Evolutionary conservation across 345 rosid genomes (phyloP), one percentile per base, ranked within the genome.

Genomic region (Ceriops zippeliana): DNA sequence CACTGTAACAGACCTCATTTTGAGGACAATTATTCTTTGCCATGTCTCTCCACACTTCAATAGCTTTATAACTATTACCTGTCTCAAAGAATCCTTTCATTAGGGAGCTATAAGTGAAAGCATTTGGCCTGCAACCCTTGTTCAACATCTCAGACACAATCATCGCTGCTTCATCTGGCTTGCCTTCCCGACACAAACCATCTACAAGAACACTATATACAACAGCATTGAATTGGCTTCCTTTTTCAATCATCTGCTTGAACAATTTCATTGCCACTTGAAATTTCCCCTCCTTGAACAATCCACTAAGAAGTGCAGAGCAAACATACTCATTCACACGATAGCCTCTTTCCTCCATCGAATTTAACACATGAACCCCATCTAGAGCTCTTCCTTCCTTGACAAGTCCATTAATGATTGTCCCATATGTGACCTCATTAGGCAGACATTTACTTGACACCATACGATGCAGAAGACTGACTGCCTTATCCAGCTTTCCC

Each of bases 401-500:
- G 58, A 88, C 92, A 65, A 95, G 84, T 13, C 97, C 99, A 76
- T 90, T 85, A 74, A 91, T 79, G 2, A 91, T 80, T 0, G 92
- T 95, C 58, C 96, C 96, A 52, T 86, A 87, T 1, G 98, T 95
- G 66, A 95, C 85, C 74, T 80, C 90, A 81, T 87, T 90, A 17
- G 99, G 98, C 32, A 88, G 60, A 46, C 90, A 87, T 58, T 90
- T 88, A 66, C 78, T 75, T 5, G 81, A 76, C 24, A 90, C 92
- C 99, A 95, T 95, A 62, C 76, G 79, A 74, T 85, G 86, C 67
- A 95, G 76, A 61, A 95, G 96, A 79, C 86, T 83, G 31, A 91
- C 82, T 6, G 99, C 99, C 82, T 91, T 87, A 73, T 88, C 90
- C 80, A 91, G 75, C 75, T 83, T 83, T 37, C 98, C 96, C 64